phyloP scores from a whole-genome alignment of 179 eudicot genomes.

The Drosera spatulata region DNA sequence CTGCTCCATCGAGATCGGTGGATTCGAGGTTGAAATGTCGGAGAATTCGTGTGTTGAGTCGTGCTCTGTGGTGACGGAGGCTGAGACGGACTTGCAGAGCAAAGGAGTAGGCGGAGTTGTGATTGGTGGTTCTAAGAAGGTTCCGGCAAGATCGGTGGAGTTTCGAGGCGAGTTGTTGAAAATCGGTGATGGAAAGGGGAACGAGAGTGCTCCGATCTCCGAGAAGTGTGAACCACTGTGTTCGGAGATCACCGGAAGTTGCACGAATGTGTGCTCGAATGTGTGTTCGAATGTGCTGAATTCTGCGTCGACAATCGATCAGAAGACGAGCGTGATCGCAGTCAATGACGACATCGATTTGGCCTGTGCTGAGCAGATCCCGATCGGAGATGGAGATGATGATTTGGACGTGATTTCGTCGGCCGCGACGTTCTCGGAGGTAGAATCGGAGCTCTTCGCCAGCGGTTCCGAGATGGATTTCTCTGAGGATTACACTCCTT shows the following conservation, averaged over 20 bases:
- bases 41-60: conserved; percentile 72
- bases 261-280: conserved; percentile 6
- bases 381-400: conserved; percentile 21
- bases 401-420: conserved; percentile 18
- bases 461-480: conserved; percentile 33
- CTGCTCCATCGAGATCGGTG: conserved; percentile 10
- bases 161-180: neutral
- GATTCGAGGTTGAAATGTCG: conserved; percentile 19
- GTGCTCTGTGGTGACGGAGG: conserved; percentile 21
- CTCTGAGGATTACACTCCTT: conserved; percentile 66
- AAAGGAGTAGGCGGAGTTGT: conserved; percentile 1
- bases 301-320: conserved; percentile 28
- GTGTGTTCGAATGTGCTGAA: conserved; percentile 10
- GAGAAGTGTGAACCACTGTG: neutral
- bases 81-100: conserved; percentile 27
- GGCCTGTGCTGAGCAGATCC: conserved; percentile 47
- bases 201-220: conserved; percentile 2
- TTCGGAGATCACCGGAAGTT: neutral
- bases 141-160: neutral
- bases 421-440: conserved; percentile 28
- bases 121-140: conserved; percentile 4
- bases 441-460: conserved; percentile 31
- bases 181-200: neutral
- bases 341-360: conserved; percentile 21
- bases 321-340: conserved; percentile 5